Evolutionary conservation across 176 grass and related monocot species (phyloP), one percentile per base, ranked within the genome.

Genomic region (Musa troglodytarum): DNA sequence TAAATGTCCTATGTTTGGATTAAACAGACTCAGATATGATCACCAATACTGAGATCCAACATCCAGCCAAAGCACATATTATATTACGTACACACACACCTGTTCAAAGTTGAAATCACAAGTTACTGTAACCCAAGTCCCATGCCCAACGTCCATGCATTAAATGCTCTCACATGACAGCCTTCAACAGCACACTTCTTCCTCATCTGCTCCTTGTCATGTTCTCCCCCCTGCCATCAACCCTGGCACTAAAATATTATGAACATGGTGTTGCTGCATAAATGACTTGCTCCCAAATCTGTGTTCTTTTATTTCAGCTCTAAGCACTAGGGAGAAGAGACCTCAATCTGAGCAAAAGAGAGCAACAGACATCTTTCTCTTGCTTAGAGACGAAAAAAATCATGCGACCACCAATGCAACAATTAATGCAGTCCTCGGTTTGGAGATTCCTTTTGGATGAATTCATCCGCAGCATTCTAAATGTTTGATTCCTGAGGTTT

Each of bases 11-110:
- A 17, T n/a, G n/a, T n/a, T 53, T 72, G 66, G 22, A 76, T 77
- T 77, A 83, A 82, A 77, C 81, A 87, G 85, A 92, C 88, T 92
- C 89, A 90, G 85, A 85, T 79, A 61, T 74, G 82, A 65, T 76
- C 74, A 73, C 88, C 81, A 89, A 89, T 90, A 97, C 87, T 93
- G 85, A 85, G 71, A 83, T 69, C 87, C 92, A 86, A 87, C 88
- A 83, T 54, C 63, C 54, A 79, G 76, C 75, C 76, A 69, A 77
- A 19, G 17, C 70, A 82, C n/a, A 10, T 50, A 65, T 20, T 57
- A 72, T 50, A 74, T 52, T 79, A 49, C 53, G 69, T 7, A 63
- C n/a, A 52, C 17, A 58, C 26, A 64, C 52, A 73, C 52, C 67
- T 63, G 74, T 85, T 43, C 73, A 78, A 82, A 65, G 79, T 82